These are phyloP conservation scores for Osmozyma mogii DNA, from an alignment of 805 yeast species.

Conservation along the genomic window DNA sequence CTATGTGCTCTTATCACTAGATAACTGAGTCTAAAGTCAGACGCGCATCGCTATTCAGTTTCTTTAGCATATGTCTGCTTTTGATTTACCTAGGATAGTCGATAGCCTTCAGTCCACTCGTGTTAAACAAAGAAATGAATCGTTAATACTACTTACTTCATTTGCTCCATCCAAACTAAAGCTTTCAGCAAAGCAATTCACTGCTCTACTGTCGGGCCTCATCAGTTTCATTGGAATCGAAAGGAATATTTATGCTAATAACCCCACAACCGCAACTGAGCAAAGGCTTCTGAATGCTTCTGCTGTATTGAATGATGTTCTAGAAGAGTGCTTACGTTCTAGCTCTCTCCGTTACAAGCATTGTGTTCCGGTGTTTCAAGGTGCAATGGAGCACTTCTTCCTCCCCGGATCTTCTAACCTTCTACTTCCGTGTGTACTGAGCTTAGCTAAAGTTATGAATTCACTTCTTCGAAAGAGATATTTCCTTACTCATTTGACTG, in stretches of 20 bases:
- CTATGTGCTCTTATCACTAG: too few species aligned
- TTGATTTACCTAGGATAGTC: slow-evolving; percentile 9
- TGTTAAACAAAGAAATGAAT: slow-evolving; percentile 10
- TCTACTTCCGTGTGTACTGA: slow-evolving; percentile 6
- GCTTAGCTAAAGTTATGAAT: slow-evolving; percentile 14
- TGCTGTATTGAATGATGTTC: slow-evolving; percentile 20
- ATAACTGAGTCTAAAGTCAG: too few species aligned
- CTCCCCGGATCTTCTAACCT: slow-evolving; percentile 13
- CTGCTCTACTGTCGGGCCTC: slow-evolving; percentile 16
- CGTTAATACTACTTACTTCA: slow-evolving; percentile 6
- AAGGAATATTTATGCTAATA: slow-evolving; percentile 17
- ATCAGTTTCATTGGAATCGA: slow-evolving; percentile 30
- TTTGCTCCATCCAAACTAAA: slow-evolving; percentile 10
- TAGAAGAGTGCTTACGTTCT: too few species aligned
- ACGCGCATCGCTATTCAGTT: too few species aligned
- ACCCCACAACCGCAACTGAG: slow-evolving; percentile 17
- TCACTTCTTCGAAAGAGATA: slow-evolving; percentile 15
- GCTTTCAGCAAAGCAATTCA: slow-evolving; percentile 16
- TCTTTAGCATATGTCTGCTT: slow-evolving; percentile 9
- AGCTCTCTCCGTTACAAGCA: slow-evolving; percentile 14
- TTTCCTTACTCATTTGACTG: slow-evolving; percentile 25
- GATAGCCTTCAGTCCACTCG: slow-evolving; percentile 9
- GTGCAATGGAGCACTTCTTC: slow-evolving; percentile 13
- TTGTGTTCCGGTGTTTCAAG: slow-evolving; percentile 12
- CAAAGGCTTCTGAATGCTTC: slow-evolving; percentile 24